Evolutionary conservation across 768 basidiomycete genomes (phyloP).

Genomic region (Fomitopsis pulvina): DNA sequence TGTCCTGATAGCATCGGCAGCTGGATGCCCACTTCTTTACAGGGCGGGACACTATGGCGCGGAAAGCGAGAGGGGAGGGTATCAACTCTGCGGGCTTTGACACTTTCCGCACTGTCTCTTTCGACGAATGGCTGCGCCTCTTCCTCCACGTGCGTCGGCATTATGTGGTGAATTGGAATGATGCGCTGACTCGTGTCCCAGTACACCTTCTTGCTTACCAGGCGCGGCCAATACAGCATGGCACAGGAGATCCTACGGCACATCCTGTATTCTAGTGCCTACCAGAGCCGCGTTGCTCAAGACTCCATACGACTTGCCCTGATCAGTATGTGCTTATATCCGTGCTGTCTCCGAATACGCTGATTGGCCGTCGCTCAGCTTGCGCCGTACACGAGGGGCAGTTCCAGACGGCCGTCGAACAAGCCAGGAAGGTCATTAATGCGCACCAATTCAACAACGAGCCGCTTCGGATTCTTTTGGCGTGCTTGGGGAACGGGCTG

Average conservation of each 20-base stretch:
- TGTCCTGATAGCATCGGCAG: not conserved
- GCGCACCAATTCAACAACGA: slow-evolving; percentile 84
- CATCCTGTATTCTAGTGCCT: slow-evolving; percentile 67
- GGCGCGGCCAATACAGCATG: slow-evolving; percentile 51
- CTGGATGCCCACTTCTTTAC: not conserved
- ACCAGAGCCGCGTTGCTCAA: slow-evolving; percentile 52
- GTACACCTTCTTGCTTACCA: slow-evolving; percentile 72
- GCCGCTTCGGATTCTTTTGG: slow-evolving; percentile 69
- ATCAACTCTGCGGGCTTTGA: slow-evolving; percentile 42
- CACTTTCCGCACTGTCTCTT: slow-evolving; percentile 73
- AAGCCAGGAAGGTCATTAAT: slow-evolving; percentile 69
- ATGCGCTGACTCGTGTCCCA: slow-evolving; percentile 21
- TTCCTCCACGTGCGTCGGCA: slow-evolving; percentile 73
- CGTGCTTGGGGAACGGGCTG: slow-evolving; percentile 65
- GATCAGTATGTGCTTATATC: slow-evolving; percentile 49
- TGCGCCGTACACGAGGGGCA: slow-evolving; percentile 59
- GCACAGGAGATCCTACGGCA: slow-evolving; percentile 77
- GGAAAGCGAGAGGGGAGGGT: slow-evolving; percentile 39
- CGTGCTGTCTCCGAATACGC: not conserved
- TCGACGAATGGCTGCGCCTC: slow-evolving; percentile 79
- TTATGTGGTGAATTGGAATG: not conserved
- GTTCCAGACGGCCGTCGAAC: slow-evolving; percentile 57
- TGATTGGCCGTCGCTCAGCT: slow-evolving; percentile 37
- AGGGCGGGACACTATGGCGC: slow-evolving; percentile 54
- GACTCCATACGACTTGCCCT: slow-evolving; percentile 71